Evolutionary conservation across 306 rosid species (phyloP).

Genomic region (Carpinus fangiana): DNA sequence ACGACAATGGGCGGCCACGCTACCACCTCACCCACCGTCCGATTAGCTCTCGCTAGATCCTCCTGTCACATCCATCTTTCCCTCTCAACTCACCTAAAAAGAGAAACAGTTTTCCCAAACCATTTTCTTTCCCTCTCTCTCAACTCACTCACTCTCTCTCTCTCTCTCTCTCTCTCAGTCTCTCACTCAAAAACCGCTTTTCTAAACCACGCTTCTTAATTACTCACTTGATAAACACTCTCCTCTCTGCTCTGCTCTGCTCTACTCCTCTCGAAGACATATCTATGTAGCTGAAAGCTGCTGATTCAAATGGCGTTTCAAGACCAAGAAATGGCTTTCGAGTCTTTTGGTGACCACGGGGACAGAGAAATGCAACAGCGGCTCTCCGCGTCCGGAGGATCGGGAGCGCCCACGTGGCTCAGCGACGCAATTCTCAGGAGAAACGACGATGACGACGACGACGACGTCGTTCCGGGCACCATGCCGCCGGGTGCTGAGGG

Average conservation of each 20-base stretch:
- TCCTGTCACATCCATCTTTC: slow-evolving; percentile 22
- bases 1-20: slow-evolving; percentile 39
- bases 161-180: neutral
- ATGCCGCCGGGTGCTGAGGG: slow-evolving; percentile 33
- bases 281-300: neutral
- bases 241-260: neutral
- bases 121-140: slow-evolving; percentile 5
- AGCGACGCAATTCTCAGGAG: slow-evolving; percentile 50
- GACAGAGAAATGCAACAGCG: slow-evolving; percentile 38
- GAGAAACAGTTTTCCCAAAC: neutral
- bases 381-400: slow-evolving; percentile 15
- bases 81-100: slow-evolving; percentile 21
- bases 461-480: slow-evolving; percentile 26
- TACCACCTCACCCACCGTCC: slow-evolving; percentile 46
- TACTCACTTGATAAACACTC: neutral
- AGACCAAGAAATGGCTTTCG: slow-evolving; percentile 57
- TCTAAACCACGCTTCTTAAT: neutral
- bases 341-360: slow-evolving; percentile 50
- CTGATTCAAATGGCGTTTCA: slow-evolving; percentile 55
- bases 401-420: slow-evolving; percentile 53
- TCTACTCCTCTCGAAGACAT: neutral
- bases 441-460: slow-evolving; percentile 53
- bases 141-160: neutral
- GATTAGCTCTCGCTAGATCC: slow-evolving; percentile 31
- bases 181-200: neutral